A percentile compares a stretch with the other conserved stretches of the same genome.
phyloP scores from a whole-genome alignment of 1,284 basidiomycete genomes.

The Rhodotorula sp. region DNA sequence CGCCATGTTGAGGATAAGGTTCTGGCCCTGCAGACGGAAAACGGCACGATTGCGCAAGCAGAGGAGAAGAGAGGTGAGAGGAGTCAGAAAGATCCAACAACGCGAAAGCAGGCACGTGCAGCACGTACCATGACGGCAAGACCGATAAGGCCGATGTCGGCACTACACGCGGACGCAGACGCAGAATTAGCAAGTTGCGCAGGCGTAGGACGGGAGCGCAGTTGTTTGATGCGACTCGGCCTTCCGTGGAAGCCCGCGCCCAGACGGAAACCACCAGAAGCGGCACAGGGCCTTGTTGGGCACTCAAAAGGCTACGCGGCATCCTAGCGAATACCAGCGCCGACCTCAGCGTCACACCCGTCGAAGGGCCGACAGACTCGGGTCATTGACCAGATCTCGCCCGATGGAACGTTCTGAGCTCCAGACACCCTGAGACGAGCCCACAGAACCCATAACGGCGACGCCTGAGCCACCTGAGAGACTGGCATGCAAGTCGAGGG shows the following conservation, averaged over 20 bases:
- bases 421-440: too few relatives aligned
- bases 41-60: conserved; percentile 8
- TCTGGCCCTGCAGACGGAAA: conserved; percentile 70
- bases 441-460: neutral
- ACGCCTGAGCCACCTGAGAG: neutral
- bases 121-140: conserved; percentile 82
- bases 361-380: too few relatives aligned
- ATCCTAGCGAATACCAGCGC: too few relatives aligned
- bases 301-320: too few relatives aligned
- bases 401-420: too few relatives aligned
- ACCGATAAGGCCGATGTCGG: conserved; percentile 90
- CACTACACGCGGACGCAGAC: conserved; percentile 55
- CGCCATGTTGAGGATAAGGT: conserved; percentile 96
- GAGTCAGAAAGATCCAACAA: neutral
- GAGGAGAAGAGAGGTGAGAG: conserved; percentile 7
- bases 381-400: too few relatives aligned
- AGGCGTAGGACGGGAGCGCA: neutral
- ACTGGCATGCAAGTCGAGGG: neutral
- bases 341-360: too few relatives aligned
- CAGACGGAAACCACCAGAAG: too few relatives aligned
- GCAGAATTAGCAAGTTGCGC: neutral
- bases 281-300: too few relatives aligned
- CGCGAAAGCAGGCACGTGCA: neutral
- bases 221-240: neutral
- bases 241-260: too few relatives aligned